Evolutionary conservation across 495 filamentous ascomycete species (phyloP).

Genomic region (Sordaria brevicollis): DNA sequence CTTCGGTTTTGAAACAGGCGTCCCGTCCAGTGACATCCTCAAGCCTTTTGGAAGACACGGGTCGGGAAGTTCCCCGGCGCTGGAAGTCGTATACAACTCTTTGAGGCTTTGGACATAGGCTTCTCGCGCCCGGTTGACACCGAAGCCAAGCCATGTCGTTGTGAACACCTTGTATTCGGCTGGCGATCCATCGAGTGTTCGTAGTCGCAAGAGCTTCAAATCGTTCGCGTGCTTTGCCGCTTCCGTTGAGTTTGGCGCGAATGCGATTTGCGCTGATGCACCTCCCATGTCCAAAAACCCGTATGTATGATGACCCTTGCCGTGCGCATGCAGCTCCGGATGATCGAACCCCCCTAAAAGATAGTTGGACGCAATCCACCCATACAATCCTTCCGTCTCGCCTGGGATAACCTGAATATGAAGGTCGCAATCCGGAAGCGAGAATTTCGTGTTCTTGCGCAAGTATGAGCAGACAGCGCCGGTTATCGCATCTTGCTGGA

Average conservation of each 20-base stretch:
- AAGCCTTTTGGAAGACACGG: constrained; percentile 81
- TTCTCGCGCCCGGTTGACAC: constrained; percentile 79
- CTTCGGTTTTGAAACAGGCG: constrained; percentile 22
- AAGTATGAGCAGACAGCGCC: constrained; percentile 77
- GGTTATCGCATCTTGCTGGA: constrained; percentile 60
- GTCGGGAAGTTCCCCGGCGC: constrained; percentile 65
- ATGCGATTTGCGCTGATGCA: constrained; percentile 94
- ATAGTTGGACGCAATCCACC: constrained; percentile 99
- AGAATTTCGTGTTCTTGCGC: constrained; percentile 66
- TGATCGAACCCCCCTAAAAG: constrained; percentile 84
- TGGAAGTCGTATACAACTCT: constrained; percentile 42
- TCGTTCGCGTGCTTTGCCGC: constrained; percentile 84
- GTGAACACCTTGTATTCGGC: constrained; percentile 85
- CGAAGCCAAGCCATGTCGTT: constrained; percentile 93
- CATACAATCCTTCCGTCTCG: constrained; percentile 95
- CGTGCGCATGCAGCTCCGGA: constrained; percentile 58
- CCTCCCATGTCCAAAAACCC: constrained; percentile 98
- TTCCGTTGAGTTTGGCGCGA: constrained; percentile 89
- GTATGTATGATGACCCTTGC: constrained; percentile 89
- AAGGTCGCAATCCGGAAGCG: constrained; percentile 76
- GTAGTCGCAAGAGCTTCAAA: constrained; percentile 72
- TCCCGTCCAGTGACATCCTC: constrained; percentile 54
- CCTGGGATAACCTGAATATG: constrained; percentile 95
- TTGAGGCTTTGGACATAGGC: constrained; percentile 67
- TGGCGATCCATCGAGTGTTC: constrained; percentile 64